Base-by-base conservation (phyloP, 192 early-diverging fungal species). In the Coemansia sp. region DNA sequence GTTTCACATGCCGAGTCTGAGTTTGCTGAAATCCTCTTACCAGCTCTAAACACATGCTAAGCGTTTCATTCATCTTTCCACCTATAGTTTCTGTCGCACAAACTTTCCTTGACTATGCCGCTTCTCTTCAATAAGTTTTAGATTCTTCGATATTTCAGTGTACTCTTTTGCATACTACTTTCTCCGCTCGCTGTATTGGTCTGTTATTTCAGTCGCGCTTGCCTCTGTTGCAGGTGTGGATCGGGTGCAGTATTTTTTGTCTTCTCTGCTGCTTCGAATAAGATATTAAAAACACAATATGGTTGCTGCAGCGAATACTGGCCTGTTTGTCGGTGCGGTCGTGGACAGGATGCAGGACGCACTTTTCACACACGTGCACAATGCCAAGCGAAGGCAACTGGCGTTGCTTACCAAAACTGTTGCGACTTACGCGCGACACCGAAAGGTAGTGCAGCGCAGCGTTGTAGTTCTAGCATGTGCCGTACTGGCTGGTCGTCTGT, bases 341-440 rank as follows among this genome's bases (percentile, higher is more conserved):
- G 58, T 58, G 26, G 60, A 67, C 53, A 63, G 55, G 51, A 66
- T 79, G 4, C 67, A 79, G 30, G 49, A 64, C 53, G 67, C 41
- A 19, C 67, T 79, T 23, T 67, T 65, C 64, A 54, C 53, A 24
- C 53, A 59, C 10, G 71, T 73, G 31, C 77, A 68, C 52, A 55
- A 41, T 44, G 67, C 70, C 50, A 60, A 71, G 65, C 71, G 38
- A 10, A 50, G 30, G 28, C 77, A 73, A 54, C 68, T 73, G 31
- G 77, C 10, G 38, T 16, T 64, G 48, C 62, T 79, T 54, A 64
- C 64, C 47, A 57, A 49, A 31, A 38, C 58, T 14, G 71, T 71
- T n/a, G 31, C 65, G 23, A 28, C 68, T 22, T 80, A 80, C 44
- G 71, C 71, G 26, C 69, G 62, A 60, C 72, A 80, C 51, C 77